These are phyloP conservation scores for Euptelea pleiosperma DNA, from an alignment of 164 flowering plant species.

Conservation along the genomic window DNA sequence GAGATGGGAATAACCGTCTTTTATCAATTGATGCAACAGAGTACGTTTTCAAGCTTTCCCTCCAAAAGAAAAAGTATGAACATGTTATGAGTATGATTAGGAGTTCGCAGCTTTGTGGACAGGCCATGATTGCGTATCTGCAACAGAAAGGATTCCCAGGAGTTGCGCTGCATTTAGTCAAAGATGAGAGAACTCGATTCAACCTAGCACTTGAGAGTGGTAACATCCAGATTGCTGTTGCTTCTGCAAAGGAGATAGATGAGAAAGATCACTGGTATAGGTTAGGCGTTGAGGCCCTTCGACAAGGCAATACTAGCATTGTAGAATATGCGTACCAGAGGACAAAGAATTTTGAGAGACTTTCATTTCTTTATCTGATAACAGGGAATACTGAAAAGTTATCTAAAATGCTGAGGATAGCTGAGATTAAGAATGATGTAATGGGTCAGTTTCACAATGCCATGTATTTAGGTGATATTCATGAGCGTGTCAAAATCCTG, in stretches of 20 bases:
- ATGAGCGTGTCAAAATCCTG: slow-evolving; percentile 74
- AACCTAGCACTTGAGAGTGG: slow-evolving; percentile 89
- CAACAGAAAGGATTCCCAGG: slow-evolving; percentile 95
- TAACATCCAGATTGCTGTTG: slow-evolving; percentile 79
- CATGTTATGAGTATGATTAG: slow-evolving; percentile 78
- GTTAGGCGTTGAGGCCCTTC: slow-evolving; percentile 88
- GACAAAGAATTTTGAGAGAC: slow-evolving; percentile 87
- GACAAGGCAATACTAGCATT: slow-evolving; percentile 89
- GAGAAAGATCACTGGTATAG: slow-evolving; percentile 90
- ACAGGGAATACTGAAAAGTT: slow-evolving; percentile 81
- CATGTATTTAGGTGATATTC: slow-evolving; percentile 75
- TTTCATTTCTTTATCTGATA: slow-evolving; percentile 79
- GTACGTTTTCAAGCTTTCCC: slow-evolving; percentile 61
- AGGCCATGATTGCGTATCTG: slow-evolving; percentile 90
- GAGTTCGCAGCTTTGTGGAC: slow-evolving; percentile 83
- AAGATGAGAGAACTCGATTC: slow-evolving; percentile 79
- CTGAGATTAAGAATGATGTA: slow-evolving; percentile 85
- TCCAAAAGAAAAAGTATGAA: slow-evolving; percentile 68
- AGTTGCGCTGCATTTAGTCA: slow-evolving; percentile 89
- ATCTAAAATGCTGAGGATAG: slow-evolving; percentile 87
- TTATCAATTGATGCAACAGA: slow-evolving; percentile 83
- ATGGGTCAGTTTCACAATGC: slow-evolving; percentile 97
- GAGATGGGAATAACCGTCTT: slow-evolving; percentile 61
- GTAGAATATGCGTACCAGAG: slow-evolving; percentile 91
- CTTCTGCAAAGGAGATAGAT: slow-evolving; percentile 83